Percentiles rank a stretch among this genome's conserved stretches.
Evolutionary conservation across 176 grass and related monocot genomes (phyloP).

Genomic region (Cenchrus purpureus): DNA sequence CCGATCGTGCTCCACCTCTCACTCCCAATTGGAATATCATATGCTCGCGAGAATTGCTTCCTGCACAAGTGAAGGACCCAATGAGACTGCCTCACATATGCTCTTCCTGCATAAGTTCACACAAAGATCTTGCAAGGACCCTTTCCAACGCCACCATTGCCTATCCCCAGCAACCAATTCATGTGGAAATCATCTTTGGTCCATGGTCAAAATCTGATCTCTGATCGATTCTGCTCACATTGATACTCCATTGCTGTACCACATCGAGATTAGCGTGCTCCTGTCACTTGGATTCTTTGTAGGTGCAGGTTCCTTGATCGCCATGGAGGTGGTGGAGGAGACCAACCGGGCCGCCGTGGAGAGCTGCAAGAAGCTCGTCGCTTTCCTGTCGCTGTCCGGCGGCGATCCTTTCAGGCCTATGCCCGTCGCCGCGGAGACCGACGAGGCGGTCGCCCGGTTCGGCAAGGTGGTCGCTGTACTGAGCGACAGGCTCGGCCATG

Average conservation of each 20-base stretch:
- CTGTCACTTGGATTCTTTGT: constrained; percentile 27
- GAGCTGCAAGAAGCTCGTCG: constrained; percentile 59
- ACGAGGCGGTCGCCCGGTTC: constrained; percentile 48
- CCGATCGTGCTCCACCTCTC: constrained; percentile 55
- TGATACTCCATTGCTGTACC: neutral
- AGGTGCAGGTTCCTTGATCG: constrained; percentile 6
- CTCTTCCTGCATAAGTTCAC: constrained; percentile 29
- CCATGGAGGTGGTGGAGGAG: constrained; percentile 54
- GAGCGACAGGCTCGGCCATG: constrained; percentile 54
- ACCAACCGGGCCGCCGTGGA: constrained; percentile 52
- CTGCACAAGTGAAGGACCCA: constrained; percentile 49
- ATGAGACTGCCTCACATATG: constrained; percentile 20
- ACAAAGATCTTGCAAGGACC: constrained; percentile 30
- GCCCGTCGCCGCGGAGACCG: constrained; percentile 46
- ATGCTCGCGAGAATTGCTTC: constrained; percentile 42
- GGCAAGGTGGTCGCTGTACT: constrained; percentile 53
- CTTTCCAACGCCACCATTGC: constrained; percentile 43
- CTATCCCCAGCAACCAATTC: neutral
- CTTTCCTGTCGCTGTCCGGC: constrained; percentile 35
- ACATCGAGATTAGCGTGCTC: neutral
- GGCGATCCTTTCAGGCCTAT: constrained; percentile 39
- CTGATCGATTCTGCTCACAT: neutral
- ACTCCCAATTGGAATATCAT: constrained; percentile 27
- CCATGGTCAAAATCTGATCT: constrained; percentile 17
- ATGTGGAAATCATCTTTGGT: neutral